A percentile compares a stretch with the other conserved stretches of the same genome.
phyloP scores from a whole-genome alignment of 257 asterid genomes.

The Cordia subcordata region DNA sequence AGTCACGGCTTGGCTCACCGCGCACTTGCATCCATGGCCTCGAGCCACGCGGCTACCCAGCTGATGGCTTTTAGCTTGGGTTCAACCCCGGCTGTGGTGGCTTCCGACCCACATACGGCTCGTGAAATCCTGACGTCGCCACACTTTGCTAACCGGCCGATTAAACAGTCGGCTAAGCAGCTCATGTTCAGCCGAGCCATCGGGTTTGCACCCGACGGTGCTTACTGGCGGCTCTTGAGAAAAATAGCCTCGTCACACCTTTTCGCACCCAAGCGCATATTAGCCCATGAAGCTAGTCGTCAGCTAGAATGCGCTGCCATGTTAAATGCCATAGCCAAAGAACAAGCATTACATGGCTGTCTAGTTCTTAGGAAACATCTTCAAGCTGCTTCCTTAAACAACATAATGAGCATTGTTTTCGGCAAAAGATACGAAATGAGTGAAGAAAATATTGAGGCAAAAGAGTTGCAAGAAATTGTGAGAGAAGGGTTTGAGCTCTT shows the following conservation, averaged over 20 bases:
- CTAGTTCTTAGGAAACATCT: conserved; percentile 40
- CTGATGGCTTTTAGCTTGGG: conserved; percentile 64
- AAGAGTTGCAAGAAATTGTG: conserved; percentile 41
- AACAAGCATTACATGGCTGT: conserved; percentile 30
- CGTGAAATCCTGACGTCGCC: conserved; percentile 52
- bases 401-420: conserved; percentile 43
- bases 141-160: conserved; percentile 50
- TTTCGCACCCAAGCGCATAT: conserved; percentile 41
- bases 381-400: conserved; percentile 43
- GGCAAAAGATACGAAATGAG: conserved; percentile 35
- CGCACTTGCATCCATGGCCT: conserved; percentile 44
- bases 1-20: conserved; percentile 63
- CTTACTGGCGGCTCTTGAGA: conserved; percentile 48
- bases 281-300: conserved; percentile 34
- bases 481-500: too few species aligned
- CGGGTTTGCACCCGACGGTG: conserved; percentile 56
- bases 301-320: conserved; percentile 39
- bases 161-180: conserved; percentile 50
- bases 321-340: conserved; percentile 30
- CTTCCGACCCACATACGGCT: conserved; percentile 39
- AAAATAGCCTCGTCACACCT: conserved; percentile 44
- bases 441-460: conserved; percentile 20
- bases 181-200: conserved; percentile 67
- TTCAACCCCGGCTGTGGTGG: conserved; percentile 41
- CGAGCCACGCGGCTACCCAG: conserved; percentile 18